Evolutionary conservation across 345 rosid species (phyloP).

Genomic region (Bruguiera gymnorhiza): DNA sequence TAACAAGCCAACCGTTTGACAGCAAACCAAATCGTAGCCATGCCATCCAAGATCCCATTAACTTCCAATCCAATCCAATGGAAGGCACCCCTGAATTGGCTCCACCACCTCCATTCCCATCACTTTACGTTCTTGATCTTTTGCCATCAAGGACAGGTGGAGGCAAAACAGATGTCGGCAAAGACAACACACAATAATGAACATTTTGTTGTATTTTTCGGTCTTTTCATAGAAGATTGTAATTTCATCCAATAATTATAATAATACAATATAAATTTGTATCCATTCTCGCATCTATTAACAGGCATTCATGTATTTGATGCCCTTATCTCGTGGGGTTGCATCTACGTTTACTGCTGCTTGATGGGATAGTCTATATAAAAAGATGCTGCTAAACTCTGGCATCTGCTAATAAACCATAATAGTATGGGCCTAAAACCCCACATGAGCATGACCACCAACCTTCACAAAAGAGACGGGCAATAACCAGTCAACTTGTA

Average conservation of each 20-base stretch:
- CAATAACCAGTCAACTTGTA: constrained; percentile 5
- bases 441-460: constrained; percentile 18
- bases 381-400: constrained; percentile 10
- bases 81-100: background rate
- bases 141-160: too few relatives aligned
- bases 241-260: too few relatives aligned
- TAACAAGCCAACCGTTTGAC: constrained; percentile 16
- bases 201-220: too few relatives aligned
- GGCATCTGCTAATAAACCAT: constrained; percentile 2
- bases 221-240: too few relatives aligned
- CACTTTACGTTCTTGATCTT: too few relatives aligned
- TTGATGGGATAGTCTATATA: background rate
- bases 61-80: background rate
- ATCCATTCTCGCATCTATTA: too few relatives aligned
- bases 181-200: too few relatives aligned
- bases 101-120: background rate
- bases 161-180: too few relatives aligned
- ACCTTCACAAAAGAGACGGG: constrained; percentile 19
- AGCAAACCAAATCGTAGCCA: background rate
- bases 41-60: constrained; percentile 1
- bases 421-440: constrained; percentile 3
- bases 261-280: too few relatives aligned
- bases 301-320: too few relatives aligned
- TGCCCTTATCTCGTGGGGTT: too few relatives aligned
- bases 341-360: too few relatives aligned